A percentile compares a stretch with the other conserved stretches of the same genome.
Conservation (phyloP, 2,329 filamentous ascomycete genomes). For the Tolypocladium amazonense region DNA sequence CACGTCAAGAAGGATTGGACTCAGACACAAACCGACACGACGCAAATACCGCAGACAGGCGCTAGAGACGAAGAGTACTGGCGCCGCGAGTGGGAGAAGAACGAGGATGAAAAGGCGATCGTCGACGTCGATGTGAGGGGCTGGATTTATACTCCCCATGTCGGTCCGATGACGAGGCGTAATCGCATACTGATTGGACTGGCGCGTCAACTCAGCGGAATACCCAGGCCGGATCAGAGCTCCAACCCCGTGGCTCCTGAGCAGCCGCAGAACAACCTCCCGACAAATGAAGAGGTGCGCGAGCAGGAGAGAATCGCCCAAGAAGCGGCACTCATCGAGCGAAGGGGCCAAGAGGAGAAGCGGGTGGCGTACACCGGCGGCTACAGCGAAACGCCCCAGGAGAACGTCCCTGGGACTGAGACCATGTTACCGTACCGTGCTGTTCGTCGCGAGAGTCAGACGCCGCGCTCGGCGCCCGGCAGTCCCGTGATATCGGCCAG, state of each 20-base stretch:
- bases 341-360: slow-evolving; percentile 59
- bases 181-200: slow-evolving; percentile 81
- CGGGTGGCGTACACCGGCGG: slow-evolving; percentile 58
- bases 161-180: slow-evolving; percentile 73
- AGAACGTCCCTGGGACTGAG: slow-evolving; percentile 23
- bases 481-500: slow-evolving; percentile 32
- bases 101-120: slow-evolving; percentile 73
- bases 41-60: slow-evolving; percentile 22
- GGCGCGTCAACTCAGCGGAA: slow-evolving; percentile 76
- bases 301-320: slow-evolving; percentile 58
- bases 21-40: slow-evolving; percentile 16
- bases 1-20: slow-evolving; percentile 44
- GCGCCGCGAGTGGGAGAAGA: slow-evolving; percentile 66
- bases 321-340: slow-evolving; percentile 69
- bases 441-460: slow-evolving; percentile 20
- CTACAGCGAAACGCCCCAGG: slow-evolving; percentile 58
- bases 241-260: slow-evolving; percentile 5
- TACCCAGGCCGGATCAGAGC: slow-evolving; percentile 42
- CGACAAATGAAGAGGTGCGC: slow-evolving; percentile 32
- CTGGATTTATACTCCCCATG: slow-evolving; percentile 86
- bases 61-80: slow-evolving; percentile 62
- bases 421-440: slow-evolving; percentile 16
- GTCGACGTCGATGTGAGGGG: slow-evolving; percentile 92
- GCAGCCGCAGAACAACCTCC: slow-evolving; percentile 11
- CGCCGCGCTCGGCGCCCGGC: slow-evolving; percentile 27